Evolutionary conservation across 768 basidiomycete genomes (phyloP), one percentile per base, ranked within the genome.

Genomic region (Exsudoporus frostii): DNA sequence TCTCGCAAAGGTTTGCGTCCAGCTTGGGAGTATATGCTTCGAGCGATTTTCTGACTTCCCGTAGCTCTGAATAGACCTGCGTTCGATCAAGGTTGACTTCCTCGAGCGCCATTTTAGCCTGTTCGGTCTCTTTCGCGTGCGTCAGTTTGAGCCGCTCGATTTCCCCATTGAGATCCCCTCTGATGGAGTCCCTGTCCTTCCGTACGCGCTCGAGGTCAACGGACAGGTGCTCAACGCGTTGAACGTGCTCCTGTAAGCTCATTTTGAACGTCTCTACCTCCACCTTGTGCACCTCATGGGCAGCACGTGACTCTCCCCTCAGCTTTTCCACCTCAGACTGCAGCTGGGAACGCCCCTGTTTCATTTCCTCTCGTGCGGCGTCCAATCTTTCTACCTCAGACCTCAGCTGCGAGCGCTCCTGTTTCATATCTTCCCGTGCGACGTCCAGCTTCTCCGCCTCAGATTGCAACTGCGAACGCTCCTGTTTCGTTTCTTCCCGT

Each of bases 121-220:
- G 44, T 1, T 65, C 58, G 1, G 24, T 45, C 13, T 68, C 59
- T 32, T 55, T 59, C 14, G 54, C 45, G 14, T 58, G 46, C 25
- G 48, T 22, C 32, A n/a, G 1, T 32, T 57, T 62, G 7, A 70
- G 36, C 24, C 47, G 60, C 11, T 64, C 65, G 33, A 66, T 58
- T 47, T 71, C 64, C 25, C 46, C 47, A 24, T n/a, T 48, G 32
- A 67, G 47, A n/a, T 14, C 54, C 3, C 41, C 45, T 17, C 38
- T 55, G n/a, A 54, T 6, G 9, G 52, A 43, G 10, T 70, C 70
- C 30, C 51, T 60, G 1, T 67, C 67, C 39, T 51, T 67, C 34
- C 60, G 54, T 19, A 61, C 6, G 13, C 66, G 62, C 3, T 69
- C 69, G 40, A 64, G 60, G 15, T 65, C 66, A 17, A 44, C n/a